These are phyloP conservation scores for Rhododendron ferrugineum DNA, from an alignment of 148 eudicot species.

Conservation along the genomic window DNA sequence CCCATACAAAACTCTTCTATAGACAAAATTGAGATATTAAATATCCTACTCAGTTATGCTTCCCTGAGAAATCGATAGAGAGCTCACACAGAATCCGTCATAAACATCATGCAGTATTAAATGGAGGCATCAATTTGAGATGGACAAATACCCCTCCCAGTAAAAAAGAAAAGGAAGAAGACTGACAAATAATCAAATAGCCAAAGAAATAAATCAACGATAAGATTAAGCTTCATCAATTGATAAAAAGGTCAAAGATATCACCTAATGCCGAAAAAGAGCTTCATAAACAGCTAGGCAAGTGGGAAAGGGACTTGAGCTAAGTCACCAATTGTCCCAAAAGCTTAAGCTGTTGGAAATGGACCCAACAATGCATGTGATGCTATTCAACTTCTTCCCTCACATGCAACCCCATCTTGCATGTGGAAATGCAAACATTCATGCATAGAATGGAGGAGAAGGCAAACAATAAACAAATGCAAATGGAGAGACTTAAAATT, in stretches of 20 bases:
- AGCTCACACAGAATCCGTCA: not conserved
- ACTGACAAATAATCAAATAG: not conserved
- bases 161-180: not conserved
- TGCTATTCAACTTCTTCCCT: not conserved
- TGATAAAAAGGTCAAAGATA: not conserved
- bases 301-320: not conserved
- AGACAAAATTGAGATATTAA: not conserved
- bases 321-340: not conserved
- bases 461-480: not conserved
- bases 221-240: not conserved
- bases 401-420: not conserved
- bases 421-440: not conserved
- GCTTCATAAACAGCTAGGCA: not conserved
- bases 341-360: not conserved
- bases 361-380: not conserved
- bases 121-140: not conserved
- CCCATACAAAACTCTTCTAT: not conserved
- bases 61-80: not conserved
- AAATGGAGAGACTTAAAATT: not conserved
- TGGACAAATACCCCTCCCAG: not conserved
- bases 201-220: not conserved
- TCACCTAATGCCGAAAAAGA: not conserved
- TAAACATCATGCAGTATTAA: not conserved
- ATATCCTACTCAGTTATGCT: not conserved
- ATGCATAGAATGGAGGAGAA: not conserved